phyloP scores from a whole-genome alignment of 192 early-diverging fungal species.

The Backusella mclennaniae region DNA sequence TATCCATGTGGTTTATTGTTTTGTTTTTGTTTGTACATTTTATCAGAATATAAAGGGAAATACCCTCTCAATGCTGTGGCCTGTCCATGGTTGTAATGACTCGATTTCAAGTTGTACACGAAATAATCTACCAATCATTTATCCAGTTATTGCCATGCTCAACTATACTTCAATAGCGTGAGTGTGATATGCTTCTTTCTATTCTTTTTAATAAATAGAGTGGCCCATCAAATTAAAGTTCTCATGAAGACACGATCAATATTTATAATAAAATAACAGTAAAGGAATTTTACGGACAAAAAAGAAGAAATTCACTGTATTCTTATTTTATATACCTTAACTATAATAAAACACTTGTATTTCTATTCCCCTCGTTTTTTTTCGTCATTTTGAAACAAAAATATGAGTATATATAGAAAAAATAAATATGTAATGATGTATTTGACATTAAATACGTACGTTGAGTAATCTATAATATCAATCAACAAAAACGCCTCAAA shows the following conservation, averaged over 20 bases:
- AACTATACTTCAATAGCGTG: background rate
- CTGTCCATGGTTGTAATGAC: background rate
- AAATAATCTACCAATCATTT: background rate
- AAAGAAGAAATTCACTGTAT: background rate
- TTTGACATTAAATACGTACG: background rate
- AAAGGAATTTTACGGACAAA: background rate
- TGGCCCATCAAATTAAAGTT: background rate
- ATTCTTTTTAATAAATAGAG: background rate
- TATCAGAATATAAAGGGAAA: background rate
- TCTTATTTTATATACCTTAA: background rate
- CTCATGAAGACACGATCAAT: background rate
- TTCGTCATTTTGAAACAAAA: background rate
- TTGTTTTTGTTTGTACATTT: constrained; percentile 1
- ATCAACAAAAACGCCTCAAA: background rate
- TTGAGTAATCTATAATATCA: background rate
- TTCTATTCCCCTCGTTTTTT: background rate
- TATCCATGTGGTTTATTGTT: background rate
- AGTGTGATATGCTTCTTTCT: background rate
- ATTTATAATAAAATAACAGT: background rate
- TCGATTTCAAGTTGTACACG: background rate
- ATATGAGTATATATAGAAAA: background rate
- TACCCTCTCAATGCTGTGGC: background rate
- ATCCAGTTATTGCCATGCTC: background rate
- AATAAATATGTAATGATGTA: background rate
- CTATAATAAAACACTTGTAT: background rate